Percentiles rank a stretch among this genome's conserved stretches.
phyloP scores from a whole-genome alignment of 208 protist species.

The Leishmania gerbilli region DNA sequence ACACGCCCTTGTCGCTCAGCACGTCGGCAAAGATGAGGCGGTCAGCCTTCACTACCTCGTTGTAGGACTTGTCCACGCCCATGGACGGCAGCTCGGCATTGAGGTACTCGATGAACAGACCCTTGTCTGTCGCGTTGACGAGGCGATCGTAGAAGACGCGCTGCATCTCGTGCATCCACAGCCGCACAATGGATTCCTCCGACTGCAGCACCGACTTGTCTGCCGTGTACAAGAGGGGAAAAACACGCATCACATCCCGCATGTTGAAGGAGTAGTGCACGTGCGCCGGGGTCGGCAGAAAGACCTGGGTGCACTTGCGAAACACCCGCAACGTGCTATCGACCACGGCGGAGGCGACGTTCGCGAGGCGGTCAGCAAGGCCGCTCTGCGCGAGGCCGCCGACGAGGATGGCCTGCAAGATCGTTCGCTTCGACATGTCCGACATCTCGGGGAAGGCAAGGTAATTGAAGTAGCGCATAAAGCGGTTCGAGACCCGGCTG shows the following conservation, averaged over 20 bases:
- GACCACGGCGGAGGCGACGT: conserved; percentile 66
- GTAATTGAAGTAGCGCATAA: conserved; percentile 98
- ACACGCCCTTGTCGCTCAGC: conserved; percentile 75
- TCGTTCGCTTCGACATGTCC: conserved; percentile 89
- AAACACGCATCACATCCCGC: conserved; percentile 97
- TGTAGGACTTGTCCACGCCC: conserved; percentile 65
- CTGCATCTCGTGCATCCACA: conserved; percentile 97
- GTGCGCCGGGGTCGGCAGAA: conserved; percentile 97
- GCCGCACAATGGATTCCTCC: conserved; percentile 62
- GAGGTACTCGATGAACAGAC: conserved; percentile 75
- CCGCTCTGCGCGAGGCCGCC: conserved; percentile 80
- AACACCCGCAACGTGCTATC: conserved; percentile 95
- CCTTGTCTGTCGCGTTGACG: conserved; percentile 87
- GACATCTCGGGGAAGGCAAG: conserved; percentile 96
- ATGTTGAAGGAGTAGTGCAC: conserved; percentile 99
- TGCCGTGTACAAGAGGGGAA: conserved; percentile 94
- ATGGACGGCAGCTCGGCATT: conserved; percentile 66
- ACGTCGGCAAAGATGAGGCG: conserved; percentile 96
- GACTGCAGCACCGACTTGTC: conserved; percentile 71
- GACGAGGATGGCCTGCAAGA: conserved; percentile 95
- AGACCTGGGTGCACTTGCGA: conserved; percentile 81
- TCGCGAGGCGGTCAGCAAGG: conserved; percentile 68
- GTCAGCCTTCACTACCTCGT: conserved; percentile 57
- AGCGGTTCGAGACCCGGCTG: conserved; percentile 94
- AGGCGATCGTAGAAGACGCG: conserved; percentile 97